A percentile compares a stretch with the other conserved stretches of the same genome.
Evolutionary conservation across 2,329 filamentous ascomycete species (phyloP).

Genomic region (Aspergillus aculeatinus): DNA sequence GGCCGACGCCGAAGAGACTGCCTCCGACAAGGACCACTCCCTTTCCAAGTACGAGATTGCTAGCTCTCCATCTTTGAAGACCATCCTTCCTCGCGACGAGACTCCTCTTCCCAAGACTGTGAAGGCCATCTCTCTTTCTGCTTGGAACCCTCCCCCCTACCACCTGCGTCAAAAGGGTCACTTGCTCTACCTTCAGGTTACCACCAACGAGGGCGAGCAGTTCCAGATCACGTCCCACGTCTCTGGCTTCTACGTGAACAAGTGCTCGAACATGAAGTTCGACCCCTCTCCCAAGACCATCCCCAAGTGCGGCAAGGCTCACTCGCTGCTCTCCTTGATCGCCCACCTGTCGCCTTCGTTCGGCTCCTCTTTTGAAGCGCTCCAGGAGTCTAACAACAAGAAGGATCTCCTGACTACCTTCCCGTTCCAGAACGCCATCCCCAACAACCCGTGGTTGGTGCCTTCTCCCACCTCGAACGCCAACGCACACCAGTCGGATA

Average conservation of each 20-base stretch:
- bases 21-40: slow-evolving; percentile 51
- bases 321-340: slow-evolving; percentile 83
- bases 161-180: slow-evolving; percentile 89
- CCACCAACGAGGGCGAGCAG: slow-evolving; percentile 92
- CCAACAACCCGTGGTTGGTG: slow-evolving; percentile 88
- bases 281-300: slow-evolving; percentile 79
- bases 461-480: slow-evolving; percentile 62
- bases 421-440: slow-evolving; percentile 92
- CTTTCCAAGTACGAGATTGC: slow-evolving; percentile 76
- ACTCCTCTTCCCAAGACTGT: slow-evolving; percentile 81
- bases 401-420: slow-evolving; percentile 89
- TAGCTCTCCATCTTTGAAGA: slow-evolving; percentile 64
- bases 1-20: slow-evolving; percentile 45
- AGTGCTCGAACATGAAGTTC: slow-evolving; percentile 91
- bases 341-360: slow-evolving; percentile 81
- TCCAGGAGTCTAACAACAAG: slow-evolving; percentile 81
- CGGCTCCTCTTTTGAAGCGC: slow-evolving; percentile 67
- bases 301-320: slow-evolving; percentile 75
- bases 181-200: slow-evolving; percentile 82
- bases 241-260: slow-evolving; percentile 96
- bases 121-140: slow-evolving; percentile 81
- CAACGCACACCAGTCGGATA: slow-evolving; percentile 74
- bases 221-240: slow-evolving; percentile 91
- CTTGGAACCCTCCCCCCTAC: slow-evolving; percentile 96
- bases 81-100: slow-evolving; percentile 67